phyloP scores from a whole-genome alignment of 257 asterid species.

The Plantago elongata region DNA sequence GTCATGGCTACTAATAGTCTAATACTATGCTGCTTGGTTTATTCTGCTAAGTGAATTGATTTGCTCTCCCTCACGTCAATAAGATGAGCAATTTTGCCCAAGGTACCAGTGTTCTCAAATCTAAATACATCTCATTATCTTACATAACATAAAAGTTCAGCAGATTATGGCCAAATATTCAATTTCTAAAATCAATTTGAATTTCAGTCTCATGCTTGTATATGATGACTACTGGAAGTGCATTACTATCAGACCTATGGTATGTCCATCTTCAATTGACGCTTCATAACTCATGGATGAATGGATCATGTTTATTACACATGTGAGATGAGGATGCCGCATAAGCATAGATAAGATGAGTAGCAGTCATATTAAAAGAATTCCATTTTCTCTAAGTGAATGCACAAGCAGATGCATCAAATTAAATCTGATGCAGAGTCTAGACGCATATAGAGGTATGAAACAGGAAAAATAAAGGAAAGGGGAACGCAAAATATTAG shows the following conservation, averaged over 20 bases:
- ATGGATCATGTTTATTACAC: no score
- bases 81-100: constrained; percentile 1
- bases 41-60: neutral
- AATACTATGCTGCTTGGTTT: neutral
- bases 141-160: neutral
- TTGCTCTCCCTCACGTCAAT: neutral
- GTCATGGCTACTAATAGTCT: neutral
- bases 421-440: no score
- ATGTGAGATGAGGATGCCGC: no score
- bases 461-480: neutral
- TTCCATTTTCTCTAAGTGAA: no score
- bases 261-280: neutral
- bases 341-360: no score
- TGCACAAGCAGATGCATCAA: no score
- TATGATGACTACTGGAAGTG: no score
- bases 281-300: neutral
- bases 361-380: neutral
- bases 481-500: neutral
- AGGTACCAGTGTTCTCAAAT: neutral
- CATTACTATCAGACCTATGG: neutral
- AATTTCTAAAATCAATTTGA: neutral
- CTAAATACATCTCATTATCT: neutral
- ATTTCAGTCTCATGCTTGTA: neutral
- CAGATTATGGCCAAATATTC: neutral
- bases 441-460: neutral